A percentile compares a stretch with the other conserved stretches of the same genome.
phyloP scores from a whole-genome alignment of 805 yeast species.

The Candida taoyuanica region DNA sequence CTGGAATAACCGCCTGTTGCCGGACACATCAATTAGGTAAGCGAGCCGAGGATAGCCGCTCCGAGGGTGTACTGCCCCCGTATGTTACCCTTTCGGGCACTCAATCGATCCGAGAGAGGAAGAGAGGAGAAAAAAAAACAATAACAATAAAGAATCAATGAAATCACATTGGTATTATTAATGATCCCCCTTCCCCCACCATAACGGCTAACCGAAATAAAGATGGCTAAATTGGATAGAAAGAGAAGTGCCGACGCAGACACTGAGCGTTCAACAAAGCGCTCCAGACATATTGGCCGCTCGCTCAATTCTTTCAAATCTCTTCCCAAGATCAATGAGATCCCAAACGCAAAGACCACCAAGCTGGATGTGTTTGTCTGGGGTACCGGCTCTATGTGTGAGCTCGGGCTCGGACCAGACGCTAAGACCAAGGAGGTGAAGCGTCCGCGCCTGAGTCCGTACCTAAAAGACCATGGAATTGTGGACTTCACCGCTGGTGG shows the following conservation, averaged over 20 bases:
- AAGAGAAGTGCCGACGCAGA: conserved; percentile 23
- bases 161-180: too few species aligned
- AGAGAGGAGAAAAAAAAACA: neutral
- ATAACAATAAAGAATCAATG: neutral
- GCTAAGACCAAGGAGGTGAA: conserved; percentile 90
- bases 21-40: neutral
- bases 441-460: conserved; percentile 89
- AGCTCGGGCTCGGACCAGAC: conserved; percentile 94
- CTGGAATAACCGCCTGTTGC: neutral
- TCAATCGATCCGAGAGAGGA: neutral
- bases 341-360: conserved; percentile 20
- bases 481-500: conserved; percentile 94
- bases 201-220: neutral
- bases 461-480: conserved; percentile 62
- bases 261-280: conserved; percentile 14
- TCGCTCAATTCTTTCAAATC: conserved; percentile 26
- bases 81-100: neutral
- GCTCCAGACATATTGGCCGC: conserved; percentile 27
- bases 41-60: neutral
- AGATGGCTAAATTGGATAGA: conserved; percentile 26
- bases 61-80: neutral
- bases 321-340: conserved; percentile 26
- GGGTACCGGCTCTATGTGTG: conserved; percentile 98
- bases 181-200: neutral
- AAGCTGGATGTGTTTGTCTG: conserved; percentile 79